Evolutionary conservation across 2,329 filamentous ascomycete genomes (phyloP).

Genomic region (Pyrenophora graminea): DNA sequence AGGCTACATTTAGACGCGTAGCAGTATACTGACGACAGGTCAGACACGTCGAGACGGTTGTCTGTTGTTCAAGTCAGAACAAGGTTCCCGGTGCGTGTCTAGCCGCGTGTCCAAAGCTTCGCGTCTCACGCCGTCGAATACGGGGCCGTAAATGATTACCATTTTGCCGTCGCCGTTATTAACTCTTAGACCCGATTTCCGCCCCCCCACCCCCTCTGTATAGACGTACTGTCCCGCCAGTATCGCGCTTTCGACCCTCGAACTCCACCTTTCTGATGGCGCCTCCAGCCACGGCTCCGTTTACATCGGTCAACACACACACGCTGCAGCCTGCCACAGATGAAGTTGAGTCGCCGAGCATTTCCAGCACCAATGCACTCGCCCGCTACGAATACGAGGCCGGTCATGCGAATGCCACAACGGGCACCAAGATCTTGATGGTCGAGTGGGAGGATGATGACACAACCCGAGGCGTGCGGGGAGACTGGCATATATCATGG

Average conservation of each 20-base stretch:
- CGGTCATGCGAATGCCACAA: conserved; percentile 65
- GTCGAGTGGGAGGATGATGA: conserved; percentile 80
- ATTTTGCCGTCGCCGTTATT: conserved; percentile 40
- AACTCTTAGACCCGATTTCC: conserved; percentile 36
- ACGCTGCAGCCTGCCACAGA: conserved; percentile 37
- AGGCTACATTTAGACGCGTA: conserved; percentile 21
- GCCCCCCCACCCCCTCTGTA: conserved; percentile 39
- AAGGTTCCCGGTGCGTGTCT: conserved; percentile 17
- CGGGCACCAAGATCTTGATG: conserved; percentile 91
- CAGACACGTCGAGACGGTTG: conserved; percentile 16
- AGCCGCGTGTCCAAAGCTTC: conserved; percentile 19
- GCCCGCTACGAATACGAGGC: conserved; percentile 87
- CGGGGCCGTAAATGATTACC: conserved; percentile 31
- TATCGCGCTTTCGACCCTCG: conserved; percentile 32
- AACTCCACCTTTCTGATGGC: conserved; percentile 38
- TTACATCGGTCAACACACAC: conserved; percentile 51
- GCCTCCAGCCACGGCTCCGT: conserved; percentile 42
- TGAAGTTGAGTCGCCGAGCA: conserved; percentile 53
- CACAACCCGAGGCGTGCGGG: conserved; percentile 51
- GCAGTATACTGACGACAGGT: conserved; percentile 13
- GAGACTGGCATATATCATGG: conserved; percentile 80
- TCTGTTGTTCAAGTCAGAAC: conserved; percentile 18
- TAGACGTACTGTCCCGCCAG: conserved; percentile 32
- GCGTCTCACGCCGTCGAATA: conserved; percentile 31
- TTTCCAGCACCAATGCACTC: conserved; percentile 62